A percentile compares a stretch with the other conserved stretches of the same genome.
These are phyloP conservation scores for Cetraspora pellucida DNA, from an alignment of 192 early-diverging fungal genomes.

Conservation along the genomic window DNA sequence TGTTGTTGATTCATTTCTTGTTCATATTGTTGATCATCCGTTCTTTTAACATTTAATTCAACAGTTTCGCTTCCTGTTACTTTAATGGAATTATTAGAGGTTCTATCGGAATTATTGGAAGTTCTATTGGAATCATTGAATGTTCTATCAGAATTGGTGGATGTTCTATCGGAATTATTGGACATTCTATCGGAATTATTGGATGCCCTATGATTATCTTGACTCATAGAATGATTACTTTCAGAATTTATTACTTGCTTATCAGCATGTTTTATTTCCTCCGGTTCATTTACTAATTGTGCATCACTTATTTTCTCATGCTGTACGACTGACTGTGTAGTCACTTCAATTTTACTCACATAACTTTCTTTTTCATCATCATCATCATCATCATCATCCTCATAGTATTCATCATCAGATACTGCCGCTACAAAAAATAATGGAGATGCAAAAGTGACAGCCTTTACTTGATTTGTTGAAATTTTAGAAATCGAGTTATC, in stretches of 20 bases:
- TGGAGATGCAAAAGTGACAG: slow-evolving; percentile 21
- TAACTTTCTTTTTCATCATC: neutral
- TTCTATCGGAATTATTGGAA: too few relatives aligned
- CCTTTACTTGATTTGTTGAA: neutral
- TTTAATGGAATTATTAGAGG: too few relatives aligned
- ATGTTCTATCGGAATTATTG: too few relatives aligned
- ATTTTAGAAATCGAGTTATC: slow-evolving; percentile 3
- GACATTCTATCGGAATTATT: too few relatives aligned
- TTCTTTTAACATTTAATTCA: too few relatives aligned
- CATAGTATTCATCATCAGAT: slow-evolving; percentile 43
- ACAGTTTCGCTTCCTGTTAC: too few relatives aligned
- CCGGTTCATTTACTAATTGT: slow-evolving; percentile 38
- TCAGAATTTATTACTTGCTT: neutral
- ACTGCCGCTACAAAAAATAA: slow-evolving; percentile 40
- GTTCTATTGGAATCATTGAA: too few relatives aligned
- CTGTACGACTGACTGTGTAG: slow-evolving; percentile 36
- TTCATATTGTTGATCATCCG: too few relatives aligned
- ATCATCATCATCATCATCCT: slow-evolving; percentile 38
- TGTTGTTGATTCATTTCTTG: too few relatives aligned
- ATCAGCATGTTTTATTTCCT: slow-evolving; percentile 13
- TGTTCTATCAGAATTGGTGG: neutral
- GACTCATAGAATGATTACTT: neutral
- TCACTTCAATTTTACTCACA: slow-evolving; percentile 21
- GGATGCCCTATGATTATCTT: too few relatives aligned
- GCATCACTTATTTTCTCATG: slow-evolving; percentile 48